Base-by-base conservation (phyloP, 2,329 filamentous ascomycete genomes). In the Neoarthrinium moseri region DNA sequence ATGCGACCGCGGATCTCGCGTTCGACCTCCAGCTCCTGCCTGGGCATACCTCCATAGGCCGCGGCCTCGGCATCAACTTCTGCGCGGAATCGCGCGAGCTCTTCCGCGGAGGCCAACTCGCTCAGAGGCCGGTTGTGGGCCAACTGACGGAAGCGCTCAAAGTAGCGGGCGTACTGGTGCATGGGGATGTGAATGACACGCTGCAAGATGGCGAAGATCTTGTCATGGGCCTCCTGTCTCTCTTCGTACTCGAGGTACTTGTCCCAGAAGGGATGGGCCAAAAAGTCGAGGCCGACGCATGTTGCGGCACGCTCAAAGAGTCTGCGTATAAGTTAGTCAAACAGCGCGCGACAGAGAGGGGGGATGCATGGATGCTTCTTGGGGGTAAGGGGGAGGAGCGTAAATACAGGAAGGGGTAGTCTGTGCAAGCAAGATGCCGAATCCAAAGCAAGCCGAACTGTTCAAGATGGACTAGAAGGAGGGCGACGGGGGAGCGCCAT, bases 171-270 rank as follows among this genome's bases (percentile, higher is more conserved):
- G 72, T 96, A 97, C 63, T 96, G 91, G 62, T 97, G 91, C 81
- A 96, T 89, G 1, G 94, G 92, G 43, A 97, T 91, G 59, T 88
- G 81, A 44, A 96, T 87, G 46, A 96, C 80, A 44, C 91, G 88
- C 50, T 79, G 78, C 43, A 96, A 78, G 46, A 99, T 89, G 32
- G 81, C 83, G 57, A 95, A 95, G 45, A 96, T 89, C 59, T 84
- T 89, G 52, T 95, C 89, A 12, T 86, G 81, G 0, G 87, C 83
- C 59, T 96, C 91, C 51, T 92, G 77, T 2, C 91, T 87, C 64
- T 96, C 91, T 65, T 97, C 94, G 60, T 95, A 97, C 64, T 97
- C 94, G 53, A 99, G 83, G 62, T 96, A 99, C 70, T 96, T 97
- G 68, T 99, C 94, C 94, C 94, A 99, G 71, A 99, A 96, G 1